Conservation (phyloP, 1,284 basidiomycete species). For the Fomitiporia mediterranea region DNA sequence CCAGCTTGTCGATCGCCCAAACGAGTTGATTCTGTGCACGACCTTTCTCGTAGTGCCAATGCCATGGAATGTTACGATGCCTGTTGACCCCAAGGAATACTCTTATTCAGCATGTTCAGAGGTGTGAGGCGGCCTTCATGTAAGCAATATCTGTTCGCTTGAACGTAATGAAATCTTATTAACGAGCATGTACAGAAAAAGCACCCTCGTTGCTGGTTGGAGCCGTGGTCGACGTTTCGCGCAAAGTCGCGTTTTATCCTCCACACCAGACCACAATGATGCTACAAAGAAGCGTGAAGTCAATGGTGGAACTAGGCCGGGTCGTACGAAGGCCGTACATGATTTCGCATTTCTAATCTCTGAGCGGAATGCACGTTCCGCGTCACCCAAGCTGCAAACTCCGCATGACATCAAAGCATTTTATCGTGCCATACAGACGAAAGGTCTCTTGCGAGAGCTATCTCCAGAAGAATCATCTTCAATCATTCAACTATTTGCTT, state of each 20-base stretch:
- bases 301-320: neutral
- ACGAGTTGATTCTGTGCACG: neutral
- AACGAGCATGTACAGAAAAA: too few species aligned
- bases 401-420: slow-evolving; percentile 32
- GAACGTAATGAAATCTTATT: too few species aligned
- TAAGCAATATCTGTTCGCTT: neutral
- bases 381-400: slow-evolving; percentile 25
- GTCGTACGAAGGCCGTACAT: slow-evolving; percentile 24
- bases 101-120: slow-evolving; percentile 22
- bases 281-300: neutral
- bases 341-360: slow-evolving; percentile 30
- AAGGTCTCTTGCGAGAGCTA: slow-evolving; percentile 28
- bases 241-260: neutral
- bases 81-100: slow-evolving; percentile 33
- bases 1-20: slow-evolving; percentile 4
- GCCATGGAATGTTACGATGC: slow-evolving; percentile 57
- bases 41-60: slow-evolving; percentile 24
- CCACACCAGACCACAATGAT: neutral
- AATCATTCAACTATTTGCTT: slow-evolving; percentile 41
- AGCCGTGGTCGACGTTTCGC: neutral
- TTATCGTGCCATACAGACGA: slow-evolving; percentile 31
- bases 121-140: neutral
- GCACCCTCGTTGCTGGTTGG: too few species aligned
- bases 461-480: slow-evolving; percentile 30
- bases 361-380: slow-evolving; percentile 23